A percentile compares a stretch with the other conserved stretches of the same genome.
phyloP scores from a whole-genome alignment of 2,329 filamentous ascomycete genomes.

The Graphilbum ipis-grandicollis region DNA sequence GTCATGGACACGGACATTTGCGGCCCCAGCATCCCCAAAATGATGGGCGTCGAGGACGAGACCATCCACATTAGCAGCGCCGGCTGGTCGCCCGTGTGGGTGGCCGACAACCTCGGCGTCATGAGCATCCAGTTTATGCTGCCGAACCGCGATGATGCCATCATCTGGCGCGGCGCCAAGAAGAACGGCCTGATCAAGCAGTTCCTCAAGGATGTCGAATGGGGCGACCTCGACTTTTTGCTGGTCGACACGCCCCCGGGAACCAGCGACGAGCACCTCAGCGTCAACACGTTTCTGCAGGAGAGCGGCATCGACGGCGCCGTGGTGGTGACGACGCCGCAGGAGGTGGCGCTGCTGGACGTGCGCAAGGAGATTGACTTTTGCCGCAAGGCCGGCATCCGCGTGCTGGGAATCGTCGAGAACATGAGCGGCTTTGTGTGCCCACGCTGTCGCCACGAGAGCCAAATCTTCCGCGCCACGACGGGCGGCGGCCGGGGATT shows the following conservation, averaged over 20 bases:
- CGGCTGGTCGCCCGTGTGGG: constrained; percentile 93
- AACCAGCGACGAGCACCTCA: constrained; percentile 88
- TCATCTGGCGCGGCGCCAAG: constrained; percentile 96
- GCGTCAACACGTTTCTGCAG: constrained; percentile 80
- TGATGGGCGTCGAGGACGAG: constrained; percentile 93
- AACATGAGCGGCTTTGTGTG: constrained; percentile 98
- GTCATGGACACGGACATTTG: constrained; percentile 99
- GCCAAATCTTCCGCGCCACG: constrained; percentile 77
- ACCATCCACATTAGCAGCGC: constrained; percentile 79
- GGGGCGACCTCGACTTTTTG: constrained; percentile 87
- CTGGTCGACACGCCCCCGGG: constrained; percentile 92
- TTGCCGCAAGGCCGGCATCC: constrained; percentile 84
- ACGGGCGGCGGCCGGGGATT: constrained; percentile 73
- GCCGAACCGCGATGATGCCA: constrained; percentile 78
- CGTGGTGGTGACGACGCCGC: constrained; percentile 82
- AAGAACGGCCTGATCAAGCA: constrained; percentile 98
- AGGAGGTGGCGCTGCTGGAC: constrained; percentile 82
- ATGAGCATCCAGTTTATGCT: constrained; percentile 99
- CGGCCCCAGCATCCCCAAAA: constrained; percentile 90
- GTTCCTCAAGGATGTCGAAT: constrained; percentile 94
- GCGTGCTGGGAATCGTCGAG: constrained; percentile 76
- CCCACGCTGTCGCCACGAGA: constrained; percentile 68
- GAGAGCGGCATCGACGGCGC: constrained; percentile 88
- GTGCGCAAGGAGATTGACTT: constrained; percentile 97
- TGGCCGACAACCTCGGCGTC: constrained; percentile 79